These are phyloP conservation scores for Erythrobasidium hasegawianum DNA, from an alignment of 1,284 basidiomycete genomes.

Conservation along the genomic window DNA sequence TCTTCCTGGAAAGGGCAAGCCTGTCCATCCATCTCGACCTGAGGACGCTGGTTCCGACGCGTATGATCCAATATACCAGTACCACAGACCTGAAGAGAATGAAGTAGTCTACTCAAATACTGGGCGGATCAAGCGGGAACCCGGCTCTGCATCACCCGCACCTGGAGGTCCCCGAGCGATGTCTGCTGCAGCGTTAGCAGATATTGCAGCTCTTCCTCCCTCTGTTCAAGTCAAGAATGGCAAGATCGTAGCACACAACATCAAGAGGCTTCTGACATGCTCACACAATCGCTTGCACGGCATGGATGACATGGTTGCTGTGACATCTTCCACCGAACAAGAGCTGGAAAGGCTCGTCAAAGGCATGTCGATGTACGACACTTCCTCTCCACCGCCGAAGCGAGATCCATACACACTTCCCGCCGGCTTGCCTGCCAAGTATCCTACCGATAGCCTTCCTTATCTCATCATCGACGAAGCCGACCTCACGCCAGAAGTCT, in stretches of 20 bases:
- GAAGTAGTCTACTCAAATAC: too few species aligned
- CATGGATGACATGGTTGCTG: conserved; percentile 3
- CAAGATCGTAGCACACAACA: not conserved
- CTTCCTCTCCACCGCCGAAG: too few species aligned
- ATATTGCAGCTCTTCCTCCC: not conserved
- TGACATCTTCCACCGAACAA: not conserved
- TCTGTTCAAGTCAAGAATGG: conserved; percentile 4
- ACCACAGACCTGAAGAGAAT: too few species aligned
- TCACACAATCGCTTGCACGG: conserved; percentile 1
- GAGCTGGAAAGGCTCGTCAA: not conserved
- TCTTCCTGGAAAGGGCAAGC: conserved; percentile 34
- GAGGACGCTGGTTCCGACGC: not conserved
- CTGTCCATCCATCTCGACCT: conserved; percentile 4
- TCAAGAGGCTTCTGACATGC: conserved; percentile 6
- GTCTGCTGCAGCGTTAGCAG: not conserved
- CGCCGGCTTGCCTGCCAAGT: too few species aligned
- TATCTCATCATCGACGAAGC: too few species aligned
- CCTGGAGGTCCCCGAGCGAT: not conserved
- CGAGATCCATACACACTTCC: too few species aligned
- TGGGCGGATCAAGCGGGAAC: too few species aligned
- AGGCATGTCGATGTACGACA: too few species aligned
- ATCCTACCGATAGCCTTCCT: too few species aligned
- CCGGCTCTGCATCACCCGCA: too few species aligned
- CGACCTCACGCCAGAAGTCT: too few species aligned
- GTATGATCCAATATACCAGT: too few species aligned